Conservation (phyloP, 768 basidiomycete species). For the Leccinum rimulosum region DNA sequence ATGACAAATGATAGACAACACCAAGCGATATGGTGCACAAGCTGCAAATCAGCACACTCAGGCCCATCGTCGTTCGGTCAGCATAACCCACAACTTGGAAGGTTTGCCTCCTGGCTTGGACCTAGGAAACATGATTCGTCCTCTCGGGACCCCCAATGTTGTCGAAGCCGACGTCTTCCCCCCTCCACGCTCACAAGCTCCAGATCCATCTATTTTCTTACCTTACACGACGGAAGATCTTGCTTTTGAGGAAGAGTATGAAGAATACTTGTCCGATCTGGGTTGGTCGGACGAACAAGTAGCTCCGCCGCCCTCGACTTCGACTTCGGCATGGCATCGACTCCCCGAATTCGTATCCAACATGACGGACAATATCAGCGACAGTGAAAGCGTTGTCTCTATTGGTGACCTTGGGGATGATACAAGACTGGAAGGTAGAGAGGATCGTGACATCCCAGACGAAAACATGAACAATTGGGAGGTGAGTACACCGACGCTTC, state of each 20-base stretch:
- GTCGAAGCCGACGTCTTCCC: constrained; percentile 94
- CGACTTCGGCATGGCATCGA: constrained; percentile 73
- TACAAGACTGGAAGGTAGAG: constrained; percentile 60
- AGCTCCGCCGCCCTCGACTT: constrained; percentile 34
- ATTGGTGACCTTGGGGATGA: constrained; percentile 89
- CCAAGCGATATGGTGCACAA: constrained; percentile 75
- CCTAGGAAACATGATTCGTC: constrained; percentile 69
- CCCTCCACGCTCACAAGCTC: constrained; percentile 82
- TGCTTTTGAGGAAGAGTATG: constrained; percentile 95
- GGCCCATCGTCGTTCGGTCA: constrained; percentile 76
- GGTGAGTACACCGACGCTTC: constrained; percentile 45
- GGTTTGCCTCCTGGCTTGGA: constrained; percentile 75
- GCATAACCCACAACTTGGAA: constrained; percentile 79
- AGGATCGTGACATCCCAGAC: constrained; percentile 61
- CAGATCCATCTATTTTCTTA: constrained; percentile 79
- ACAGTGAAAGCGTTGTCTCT: constrained; percentile 89
- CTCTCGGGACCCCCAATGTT: constrained; percentile 70
- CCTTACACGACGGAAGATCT: constrained; percentile 93
- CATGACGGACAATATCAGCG: constrained; percentile 86
- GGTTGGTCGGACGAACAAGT: constrained; percentile 65
- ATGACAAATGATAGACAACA: constrained; percentile 63
- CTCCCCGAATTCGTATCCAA: constrained; percentile 77
- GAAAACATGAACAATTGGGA: constrained; percentile 96
- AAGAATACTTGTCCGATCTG: constrained; percentile 90
- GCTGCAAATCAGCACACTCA: constrained; percentile 50